Conservation (phyloP, 495 filamentous ascomycete genomes). For the Hypoxylon trugodes region DNA sequence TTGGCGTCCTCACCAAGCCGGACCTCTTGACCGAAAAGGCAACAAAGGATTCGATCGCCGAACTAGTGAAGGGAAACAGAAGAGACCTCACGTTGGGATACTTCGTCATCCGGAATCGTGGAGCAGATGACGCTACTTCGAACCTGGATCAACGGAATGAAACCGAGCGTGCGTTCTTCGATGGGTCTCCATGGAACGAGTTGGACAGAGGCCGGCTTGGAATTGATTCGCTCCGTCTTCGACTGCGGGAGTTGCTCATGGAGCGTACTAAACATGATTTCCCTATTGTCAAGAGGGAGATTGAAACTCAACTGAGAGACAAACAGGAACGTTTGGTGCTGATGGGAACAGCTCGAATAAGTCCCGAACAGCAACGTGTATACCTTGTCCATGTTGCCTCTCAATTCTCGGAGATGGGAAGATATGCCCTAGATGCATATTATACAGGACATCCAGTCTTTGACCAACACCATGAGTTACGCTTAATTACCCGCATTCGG, state of each 20-base stretch:
- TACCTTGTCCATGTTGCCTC: slow-evolving; percentile 50
- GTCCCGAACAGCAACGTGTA: slow-evolving; percentile 38
- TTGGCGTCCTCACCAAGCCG: slow-evolving; percentile 64
- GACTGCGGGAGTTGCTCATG: slow-evolving; percentile 25
- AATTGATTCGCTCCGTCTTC: slow-evolving; percentile 14
- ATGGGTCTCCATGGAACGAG: slow-evolving; percentile 10
- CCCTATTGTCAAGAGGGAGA: slow-evolving; percentile 12
- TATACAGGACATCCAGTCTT: slow-evolving; percentile 53
- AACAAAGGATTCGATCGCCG: slow-evolving; percentile 51
- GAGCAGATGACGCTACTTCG: slow-evolving; percentile 44
- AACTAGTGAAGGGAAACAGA: slow-evolving; percentile 52
- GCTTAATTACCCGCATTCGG: slow-evolving; percentile 53
- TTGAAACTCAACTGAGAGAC: neutral
- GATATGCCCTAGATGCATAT: slow-evolving; percentile 36
- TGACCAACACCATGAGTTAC: slow-evolving; percentile 32
- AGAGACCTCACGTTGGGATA: slow-evolving; percentile 56
- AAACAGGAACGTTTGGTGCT: neutral
- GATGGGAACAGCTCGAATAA: slow-evolving; percentile 1
- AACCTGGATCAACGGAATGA: slow-evolving; percentile 34
- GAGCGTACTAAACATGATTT: slow-evolving; percentile 8
- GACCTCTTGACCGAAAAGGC: slow-evolving; percentile 60
- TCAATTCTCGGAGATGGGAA: slow-evolving; percentile 48
- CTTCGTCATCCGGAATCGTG: slow-evolving; percentile 60
- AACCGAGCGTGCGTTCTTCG: slow-evolving; percentile 45
- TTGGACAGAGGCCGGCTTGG: slow-evolving; percentile 19